phyloP scores from a whole-genome alignment of 2,329 filamentous ascomycete species.

The Hansfordia pulvinata region DNA sequence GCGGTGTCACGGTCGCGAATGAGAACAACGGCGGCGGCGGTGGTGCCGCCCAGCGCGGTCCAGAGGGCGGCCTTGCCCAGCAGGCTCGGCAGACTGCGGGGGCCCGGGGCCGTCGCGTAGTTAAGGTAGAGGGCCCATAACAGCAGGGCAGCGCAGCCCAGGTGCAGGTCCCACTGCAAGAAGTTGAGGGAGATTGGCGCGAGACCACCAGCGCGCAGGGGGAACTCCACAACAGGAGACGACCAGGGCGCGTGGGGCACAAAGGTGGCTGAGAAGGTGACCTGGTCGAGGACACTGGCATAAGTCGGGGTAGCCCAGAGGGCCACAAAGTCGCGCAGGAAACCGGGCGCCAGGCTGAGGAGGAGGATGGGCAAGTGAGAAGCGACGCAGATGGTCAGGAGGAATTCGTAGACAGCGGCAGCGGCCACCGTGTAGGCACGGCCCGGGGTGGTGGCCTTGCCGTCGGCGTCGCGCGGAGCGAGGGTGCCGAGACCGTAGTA shows the following conservation, averaged over 20 bases:
- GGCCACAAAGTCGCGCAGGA: neutral
- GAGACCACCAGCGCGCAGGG: neutral
- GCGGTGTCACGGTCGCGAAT: neutral
- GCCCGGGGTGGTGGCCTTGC: slow-evolving; percentile 1
- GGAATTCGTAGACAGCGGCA: slow-evolving; percentile 1
- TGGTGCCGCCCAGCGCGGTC: neutral
- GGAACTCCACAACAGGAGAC: neutral
- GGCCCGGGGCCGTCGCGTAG: neutral
- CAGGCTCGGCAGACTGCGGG: neutral
- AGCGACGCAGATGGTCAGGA: neutral
- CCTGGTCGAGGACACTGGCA: neutral
- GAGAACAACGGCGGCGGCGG: neutral
- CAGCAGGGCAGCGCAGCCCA: neutral
- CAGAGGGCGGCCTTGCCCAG: neutral
- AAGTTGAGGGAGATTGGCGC: neutral
- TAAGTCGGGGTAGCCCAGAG: neutral
- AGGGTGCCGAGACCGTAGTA: slow-evolving; percentile 1
- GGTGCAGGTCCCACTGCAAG: slow-evolving; percentile 1
- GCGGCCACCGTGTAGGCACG: neutral
- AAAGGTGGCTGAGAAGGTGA: slow-evolving; percentile 1
- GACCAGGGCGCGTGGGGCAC: neutral
- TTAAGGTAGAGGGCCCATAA: slow-evolving; percentile 1
- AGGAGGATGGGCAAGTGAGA: neutral
- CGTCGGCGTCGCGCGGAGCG: neutral
- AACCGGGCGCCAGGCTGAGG: neutral